A percentile compares a stretch with the other conserved stretches of the same genome.
phyloP scores from a whole-genome alignment of 2,329 filamentous ascomycete genomes.

The Arthroderma sp. region DNA sequence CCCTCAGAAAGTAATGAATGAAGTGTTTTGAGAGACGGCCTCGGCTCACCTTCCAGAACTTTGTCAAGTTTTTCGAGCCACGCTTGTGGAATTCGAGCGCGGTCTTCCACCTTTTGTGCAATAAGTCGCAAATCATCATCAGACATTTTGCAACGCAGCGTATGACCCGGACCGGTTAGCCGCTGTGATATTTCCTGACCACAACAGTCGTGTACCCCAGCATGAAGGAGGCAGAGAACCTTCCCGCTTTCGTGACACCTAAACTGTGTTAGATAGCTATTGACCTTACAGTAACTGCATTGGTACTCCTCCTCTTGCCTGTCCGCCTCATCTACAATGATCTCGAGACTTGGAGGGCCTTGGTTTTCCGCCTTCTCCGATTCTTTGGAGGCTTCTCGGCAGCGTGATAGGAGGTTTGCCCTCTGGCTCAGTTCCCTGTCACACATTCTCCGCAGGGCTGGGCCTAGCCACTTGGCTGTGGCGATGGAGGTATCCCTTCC shows the following conservation, averaged over 20 bases:
- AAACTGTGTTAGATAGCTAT: slow-evolving; percentile 81
- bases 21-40: slow-evolving; percentile 73
- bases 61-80: slow-evolving; percentile 88
- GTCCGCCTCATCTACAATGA: slow-evolving; percentile 57
- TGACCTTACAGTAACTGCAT: slow-evolving; percentile 83
- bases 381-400: slow-evolving; percentile 38
- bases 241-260: slow-evolving; percentile 72
- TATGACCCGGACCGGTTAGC: slow-evolving; percentile 57
- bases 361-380: neutral
- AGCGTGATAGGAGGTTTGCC: slow-evolving; percentile 52
- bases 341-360: slow-evolving; percentile 41
- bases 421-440: slow-evolving; percentile 59
- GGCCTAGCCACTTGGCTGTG: slow-evolving; percentile 88
- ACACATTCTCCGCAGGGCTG: slow-evolving; percentile 67
- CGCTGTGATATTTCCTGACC: slow-evolving; percentile 52
- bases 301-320: slow-evolving; percentile 86
- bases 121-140: slow-evolving; percentile 54
- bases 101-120: slow-evolving; percentile 69
- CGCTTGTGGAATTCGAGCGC: slow-evolving; percentile 67
- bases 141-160: slow-evolving; percentile 62
- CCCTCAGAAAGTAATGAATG: slow-evolving; percentile 79
- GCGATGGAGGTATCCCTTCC: slow-evolving; percentile 68
- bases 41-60: slow-evolving; percentile 68
- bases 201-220: slow-evolving; percentile 70
- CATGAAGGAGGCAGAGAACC: slow-evolving; percentile 68